These are phyloP conservation scores for Tricholoma bakamatsutake DNA, from an alignment of 768 basidiomycete genomes.

Conservation along the genomic window DNA sequence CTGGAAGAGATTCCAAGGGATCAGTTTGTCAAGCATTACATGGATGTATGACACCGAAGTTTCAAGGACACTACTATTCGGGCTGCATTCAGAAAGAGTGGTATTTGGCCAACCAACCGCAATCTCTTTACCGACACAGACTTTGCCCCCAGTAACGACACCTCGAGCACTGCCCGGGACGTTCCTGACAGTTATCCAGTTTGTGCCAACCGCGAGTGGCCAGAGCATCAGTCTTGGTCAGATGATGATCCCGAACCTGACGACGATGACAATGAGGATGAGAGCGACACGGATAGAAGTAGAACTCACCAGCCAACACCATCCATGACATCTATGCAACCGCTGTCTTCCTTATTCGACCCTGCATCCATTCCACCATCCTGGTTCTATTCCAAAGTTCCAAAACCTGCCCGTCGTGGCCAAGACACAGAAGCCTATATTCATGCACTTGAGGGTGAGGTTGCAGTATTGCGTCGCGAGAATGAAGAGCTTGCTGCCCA, in stretches of 20 bases:
- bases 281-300: neutral
- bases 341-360: neutral
- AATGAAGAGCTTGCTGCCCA: neutral
- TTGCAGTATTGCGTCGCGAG: neutral
- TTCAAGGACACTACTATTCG: neutral
- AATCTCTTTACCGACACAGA: neutral
- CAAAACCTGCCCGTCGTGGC: neutral
- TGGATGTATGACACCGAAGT: neutral
- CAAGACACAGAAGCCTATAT: neutral
- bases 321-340: neutral
- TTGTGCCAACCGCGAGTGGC: neutral
- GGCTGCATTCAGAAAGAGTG: neutral
- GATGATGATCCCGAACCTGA: neutral
- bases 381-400: neutral
- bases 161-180: neutral
- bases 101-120: neutral
- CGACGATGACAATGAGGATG: neutral
- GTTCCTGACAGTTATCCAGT: neutral
- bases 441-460: neutral
- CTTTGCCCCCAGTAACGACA: neutral
- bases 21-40: conserved; percentile 4
- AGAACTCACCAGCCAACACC: neutral
- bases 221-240: neutral
- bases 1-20: neutral
- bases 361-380: neutral